Evolutionary conservation across 2,329 filamentous ascomycete genomes (phyloP).

Genomic region (Nigrospora oryzae): DNA sequence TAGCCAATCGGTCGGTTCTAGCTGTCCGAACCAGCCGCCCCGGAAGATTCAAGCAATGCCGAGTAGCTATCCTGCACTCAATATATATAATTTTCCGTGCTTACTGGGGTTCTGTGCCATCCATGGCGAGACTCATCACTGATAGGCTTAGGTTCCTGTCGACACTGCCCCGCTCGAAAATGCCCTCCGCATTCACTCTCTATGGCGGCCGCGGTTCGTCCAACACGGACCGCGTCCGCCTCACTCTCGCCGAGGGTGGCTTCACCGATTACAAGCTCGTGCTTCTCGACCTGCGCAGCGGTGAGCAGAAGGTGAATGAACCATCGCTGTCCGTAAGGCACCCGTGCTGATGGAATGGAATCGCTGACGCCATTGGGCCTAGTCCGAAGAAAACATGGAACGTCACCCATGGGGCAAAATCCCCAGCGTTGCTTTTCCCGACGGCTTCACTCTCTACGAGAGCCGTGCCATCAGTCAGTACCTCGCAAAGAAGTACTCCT

Average conservation of each 20-base stretch:
- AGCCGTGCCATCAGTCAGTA: constrained; percentile 38
- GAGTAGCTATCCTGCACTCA: too few species aligned
- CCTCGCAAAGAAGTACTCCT: constrained; percentile 33
- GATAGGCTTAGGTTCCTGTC: constrained; percentile 14
- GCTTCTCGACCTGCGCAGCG: constrained; percentile 25
- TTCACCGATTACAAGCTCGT: constrained; percentile 32
- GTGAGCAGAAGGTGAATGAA: constrained; percentile 30
- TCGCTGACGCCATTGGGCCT: constrained; percentile 13
- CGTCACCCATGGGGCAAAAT: constrained; percentile 34
- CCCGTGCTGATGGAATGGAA: background rate
- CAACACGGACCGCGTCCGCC: constrained; percentile 32
- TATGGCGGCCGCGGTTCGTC: constrained; percentile 30
- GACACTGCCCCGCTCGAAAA: constrained; percentile 22
- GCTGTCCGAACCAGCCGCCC: too few species aligned
- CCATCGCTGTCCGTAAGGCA: constrained; percentile 6
- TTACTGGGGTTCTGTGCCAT: too few species aligned
- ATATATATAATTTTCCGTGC: too few species aligned
- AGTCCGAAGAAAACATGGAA: constrained; percentile 26
- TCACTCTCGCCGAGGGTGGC: constrained; percentile 32
- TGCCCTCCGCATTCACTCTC: constrained; percentile 30
- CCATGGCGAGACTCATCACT: constrained; percentile 6
- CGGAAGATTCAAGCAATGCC: too few species aligned
- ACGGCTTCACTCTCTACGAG: constrained; percentile 35
- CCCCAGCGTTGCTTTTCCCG: constrained; percentile 26
- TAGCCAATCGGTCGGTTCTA: too few species aligned